Evolutionary conservation across 352 stramenopile genomes (phyloP).

Genomic region (Phytopythium cucurbitacearum): DNA sequence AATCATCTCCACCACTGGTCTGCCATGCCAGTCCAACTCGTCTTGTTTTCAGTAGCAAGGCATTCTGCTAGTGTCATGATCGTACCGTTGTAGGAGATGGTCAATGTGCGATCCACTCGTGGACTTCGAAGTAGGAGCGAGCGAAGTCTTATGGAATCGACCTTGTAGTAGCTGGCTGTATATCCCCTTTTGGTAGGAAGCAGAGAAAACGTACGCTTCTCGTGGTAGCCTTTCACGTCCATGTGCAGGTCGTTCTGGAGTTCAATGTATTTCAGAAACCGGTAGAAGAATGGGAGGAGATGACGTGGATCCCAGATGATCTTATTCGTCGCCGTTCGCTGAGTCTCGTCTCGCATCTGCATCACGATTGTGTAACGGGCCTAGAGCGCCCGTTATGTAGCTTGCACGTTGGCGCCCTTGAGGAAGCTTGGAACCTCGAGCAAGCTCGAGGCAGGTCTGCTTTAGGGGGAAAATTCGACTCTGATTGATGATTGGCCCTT

Average conservation of each 20-base stretch:
- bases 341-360: too few relatives aligned
- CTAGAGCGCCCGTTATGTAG: too few relatives aligned
- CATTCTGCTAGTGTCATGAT: too few relatives aligned
- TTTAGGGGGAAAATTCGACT: too few relatives aligned
- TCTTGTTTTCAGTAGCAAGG: background rate
- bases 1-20: slow-evolving; percentile 5
- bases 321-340: slow-evolving; percentile 1
- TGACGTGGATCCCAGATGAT: slow-evolving; percentile 7
- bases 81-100: background rate
- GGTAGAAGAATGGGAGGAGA: slow-evolving; percentile 5
- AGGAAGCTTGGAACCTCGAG: too few relatives aligned
- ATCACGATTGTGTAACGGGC: too few relatives aligned
- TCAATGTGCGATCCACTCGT: background rate
- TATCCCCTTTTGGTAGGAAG: slow-evolving; percentile 5
- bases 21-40: background rate
- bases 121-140: slow-evolving; percentile 5
- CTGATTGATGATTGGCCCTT: background rate
- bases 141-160: slow-evolving; percentile 1
- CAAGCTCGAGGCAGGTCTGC: too few relatives aligned
- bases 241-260: slow-evolving; percentile 1
- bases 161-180: slow-evolving; percentile 3
- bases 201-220: slow-evolving; percentile 6
- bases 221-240: background rate
- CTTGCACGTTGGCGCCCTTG: too few relatives aligned
- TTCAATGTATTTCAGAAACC: slow-evolving; percentile 5